Evolutionary conservation across 2,329 filamentous ascomycete species (phyloP).

Genomic region (Sporothrix luriei): DNA sequence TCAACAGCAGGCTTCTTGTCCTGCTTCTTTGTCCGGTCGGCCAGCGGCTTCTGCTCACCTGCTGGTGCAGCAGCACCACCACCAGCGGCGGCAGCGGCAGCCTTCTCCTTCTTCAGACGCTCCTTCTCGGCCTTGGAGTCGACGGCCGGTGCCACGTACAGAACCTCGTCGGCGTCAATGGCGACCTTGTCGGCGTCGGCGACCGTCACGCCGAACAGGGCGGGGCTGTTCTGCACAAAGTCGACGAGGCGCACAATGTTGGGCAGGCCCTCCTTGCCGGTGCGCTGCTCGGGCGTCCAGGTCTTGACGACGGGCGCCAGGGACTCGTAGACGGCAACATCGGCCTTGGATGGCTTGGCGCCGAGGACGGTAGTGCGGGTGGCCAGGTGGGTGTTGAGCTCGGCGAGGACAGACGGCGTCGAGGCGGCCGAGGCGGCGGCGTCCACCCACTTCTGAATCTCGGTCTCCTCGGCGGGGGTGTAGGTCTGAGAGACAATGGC

Average conservation of each 20-base stretch:
- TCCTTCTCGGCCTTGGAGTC: slow-evolving; percentile 96
- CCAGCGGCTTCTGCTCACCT: slow-evolving; percentile 53
- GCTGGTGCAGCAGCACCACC: slow-evolving; percentile 48
- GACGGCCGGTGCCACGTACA: slow-evolving; percentile 84
- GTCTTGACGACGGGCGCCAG: slow-evolving; percentile 74
- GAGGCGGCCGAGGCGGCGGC: slow-evolving; percentile 66
- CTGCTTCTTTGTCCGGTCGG: slow-evolving; percentile 63
- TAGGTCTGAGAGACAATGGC: slow-evolving; percentile 68
- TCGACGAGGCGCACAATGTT: slow-evolving; percentile 90
- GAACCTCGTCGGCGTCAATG: slow-evolving; percentile 77
- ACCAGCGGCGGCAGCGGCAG: slow-evolving; percentile 64
- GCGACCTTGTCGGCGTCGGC: slow-evolving; percentile 72
- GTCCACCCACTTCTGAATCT: slow-evolving; percentile 87
- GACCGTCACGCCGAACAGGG: slow-evolving; percentile 71
- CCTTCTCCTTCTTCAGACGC: slow-evolving; percentile 94
- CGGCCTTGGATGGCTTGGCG: slow-evolving; percentile 83
- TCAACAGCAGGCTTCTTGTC: slow-evolving; percentile 47
- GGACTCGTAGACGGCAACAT: slow-evolving; percentile 78
- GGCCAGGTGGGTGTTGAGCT: slow-evolving; percentile 83
- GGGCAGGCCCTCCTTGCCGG: slow-evolving; percentile 84
- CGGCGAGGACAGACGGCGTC: slow-evolving; percentile 62
- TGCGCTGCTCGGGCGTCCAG: slow-evolving; percentile 85
- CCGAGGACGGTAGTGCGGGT: slow-evolving; percentile 88
- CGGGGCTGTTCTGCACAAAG: slow-evolving; percentile 87
- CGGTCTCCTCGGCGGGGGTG: slow-evolving; percentile 75